These are phyloP conservation scores for Xylaria sp. DNA, from an alignment of 2,329 filamentous ascomycete species.

Conservation along the genomic window DNA sequence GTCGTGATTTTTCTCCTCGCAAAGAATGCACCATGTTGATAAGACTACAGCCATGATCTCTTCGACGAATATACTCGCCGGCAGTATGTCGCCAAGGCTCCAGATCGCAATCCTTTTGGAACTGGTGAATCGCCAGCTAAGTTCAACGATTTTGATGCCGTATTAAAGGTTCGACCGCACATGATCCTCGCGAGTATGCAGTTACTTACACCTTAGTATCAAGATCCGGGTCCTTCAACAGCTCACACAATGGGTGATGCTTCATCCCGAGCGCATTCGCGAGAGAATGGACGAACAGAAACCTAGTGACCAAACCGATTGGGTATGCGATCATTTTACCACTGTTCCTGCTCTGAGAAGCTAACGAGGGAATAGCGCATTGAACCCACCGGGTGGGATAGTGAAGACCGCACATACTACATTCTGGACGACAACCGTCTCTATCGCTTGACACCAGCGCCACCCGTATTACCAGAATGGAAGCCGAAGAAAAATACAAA, in stretches of 20 bases:
- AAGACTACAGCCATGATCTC: constrained; percentile 72
- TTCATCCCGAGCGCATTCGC: constrained; percentile 85
- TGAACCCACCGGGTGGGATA: constrained; percentile 88
- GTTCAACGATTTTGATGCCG: constrained; percentile 84
- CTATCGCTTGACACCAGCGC: constrained; percentile 85
- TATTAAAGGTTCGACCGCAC: constrained; percentile 71
- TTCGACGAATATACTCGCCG: constrained; percentile 94
- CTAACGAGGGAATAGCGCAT: constrained; percentile 65
- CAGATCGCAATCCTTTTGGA: constrained; percentile 85
- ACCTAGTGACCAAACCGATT: constrained; percentile 81
- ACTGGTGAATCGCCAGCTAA: constrained; percentile 74
- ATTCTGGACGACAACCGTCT: constrained; percentile 93
- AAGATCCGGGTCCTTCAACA: constrained; percentile 84
- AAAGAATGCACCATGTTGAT: constrained; percentile 39
- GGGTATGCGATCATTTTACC: constrained; percentile 70
- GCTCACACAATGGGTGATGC: constrained; percentile 88
- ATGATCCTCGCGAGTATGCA: background rate
- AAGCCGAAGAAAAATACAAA: constrained; percentile 73
- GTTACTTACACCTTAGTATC: constrained; percentile 16
- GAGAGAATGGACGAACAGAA: constrained; percentile 86
- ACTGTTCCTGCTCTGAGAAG: constrained; percentile 41
- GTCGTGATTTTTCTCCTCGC: constrained; percentile 50
- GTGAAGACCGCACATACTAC: constrained; percentile 85
- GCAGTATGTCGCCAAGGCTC: constrained; percentile 85
- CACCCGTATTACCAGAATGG: constrained; percentile 63